Percentiles rank a stretch among this genome's conserved stretches.
Conservation (phyloP, 495 filamentous ascomycete genomes). For the Hypoxylon cercidicola region DNA sequence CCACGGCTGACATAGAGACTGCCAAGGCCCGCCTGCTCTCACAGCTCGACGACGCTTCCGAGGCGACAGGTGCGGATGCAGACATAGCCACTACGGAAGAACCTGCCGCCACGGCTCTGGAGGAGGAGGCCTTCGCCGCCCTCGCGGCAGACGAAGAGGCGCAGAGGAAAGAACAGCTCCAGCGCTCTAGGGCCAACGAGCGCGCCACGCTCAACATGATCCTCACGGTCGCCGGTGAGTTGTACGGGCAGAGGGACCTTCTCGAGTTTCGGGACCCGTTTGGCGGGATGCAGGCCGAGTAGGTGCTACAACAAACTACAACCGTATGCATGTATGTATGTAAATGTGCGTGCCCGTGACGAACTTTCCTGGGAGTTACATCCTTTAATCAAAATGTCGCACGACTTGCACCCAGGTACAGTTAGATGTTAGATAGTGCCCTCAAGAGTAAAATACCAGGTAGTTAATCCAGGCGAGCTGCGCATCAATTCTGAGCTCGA, state of each 20-base stretch:
- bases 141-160: conserved; percentile 31
- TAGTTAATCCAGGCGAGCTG: neutral
- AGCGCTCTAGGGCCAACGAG: conserved; percentile 54
- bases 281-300: conserved; percentile 43
- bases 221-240: conserved; percentile 86
- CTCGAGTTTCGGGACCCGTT: conserved; percentile 73
- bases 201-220: conserved; percentile 86
- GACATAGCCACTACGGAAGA: conserved; percentile 15
- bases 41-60: conserved; percentile 52
- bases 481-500: neutral
- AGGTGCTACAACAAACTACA: conserved; percentile 2
- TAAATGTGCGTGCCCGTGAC: neutral
- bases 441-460: too few relatives aligned
- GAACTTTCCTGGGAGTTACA: neutral
- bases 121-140: conserved; percentile 39
- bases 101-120: conserved; percentile 22
- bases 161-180: conserved; percentile 16
- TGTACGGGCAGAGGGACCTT: conserved; percentile 90
- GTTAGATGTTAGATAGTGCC: too few relatives aligned
- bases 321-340: neutral
- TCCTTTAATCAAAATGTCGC: neutral
- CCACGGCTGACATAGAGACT: conserved; percentile 61
- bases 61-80: conserved; percentile 9
- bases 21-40: conserved; percentile 69
- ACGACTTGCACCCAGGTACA: neutral